phyloP scores from a whole-genome alignment of 2,329 filamentous ascomycete genomes.

The Pyrenophora graminea region DNA sequence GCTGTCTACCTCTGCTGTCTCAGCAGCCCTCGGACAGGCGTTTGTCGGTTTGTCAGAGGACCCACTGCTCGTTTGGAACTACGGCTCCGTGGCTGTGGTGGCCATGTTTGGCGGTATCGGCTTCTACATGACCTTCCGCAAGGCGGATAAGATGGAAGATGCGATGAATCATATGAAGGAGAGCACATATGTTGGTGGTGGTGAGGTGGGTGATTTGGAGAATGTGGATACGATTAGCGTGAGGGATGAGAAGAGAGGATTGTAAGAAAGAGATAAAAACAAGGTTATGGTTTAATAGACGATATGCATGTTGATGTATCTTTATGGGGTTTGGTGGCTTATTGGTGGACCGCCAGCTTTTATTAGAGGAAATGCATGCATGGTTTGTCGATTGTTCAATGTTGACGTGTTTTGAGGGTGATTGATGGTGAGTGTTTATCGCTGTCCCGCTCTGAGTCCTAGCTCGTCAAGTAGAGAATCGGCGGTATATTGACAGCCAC shows the following conservation, averaged over 20 bases:
- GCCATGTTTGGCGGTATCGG: conserved; percentile 36
- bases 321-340: no score
- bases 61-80: conserved; percentile 41
- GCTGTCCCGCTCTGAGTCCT: no score
- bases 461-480: no score
- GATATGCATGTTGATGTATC: no score
- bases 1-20: conserved; percentile 43
- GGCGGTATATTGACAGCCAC: no score
- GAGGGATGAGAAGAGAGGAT: conserved; percentile 22
- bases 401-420: no score
- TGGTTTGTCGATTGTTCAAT: no score
- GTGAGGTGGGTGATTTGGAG: conserved; percentile 23
- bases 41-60: conserved; percentile 40
- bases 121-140: conserved; percentile 41
- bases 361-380: no score
- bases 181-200: conserved; percentile 27
- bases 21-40: conserved; percentile 38
- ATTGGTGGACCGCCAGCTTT: no score
- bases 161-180: conserved; percentile 37
- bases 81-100: conserved; percentile 38
- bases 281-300: no score
- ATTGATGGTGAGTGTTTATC: no score
- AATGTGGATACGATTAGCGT: conserved; percentile 20
- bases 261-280: neutral
- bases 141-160: conserved; percentile 40